phyloP scores from a whole-genome alignment of 2,329 filamentous ascomycete genomes.

The Colletotrichum chrysophilum region DNA sequence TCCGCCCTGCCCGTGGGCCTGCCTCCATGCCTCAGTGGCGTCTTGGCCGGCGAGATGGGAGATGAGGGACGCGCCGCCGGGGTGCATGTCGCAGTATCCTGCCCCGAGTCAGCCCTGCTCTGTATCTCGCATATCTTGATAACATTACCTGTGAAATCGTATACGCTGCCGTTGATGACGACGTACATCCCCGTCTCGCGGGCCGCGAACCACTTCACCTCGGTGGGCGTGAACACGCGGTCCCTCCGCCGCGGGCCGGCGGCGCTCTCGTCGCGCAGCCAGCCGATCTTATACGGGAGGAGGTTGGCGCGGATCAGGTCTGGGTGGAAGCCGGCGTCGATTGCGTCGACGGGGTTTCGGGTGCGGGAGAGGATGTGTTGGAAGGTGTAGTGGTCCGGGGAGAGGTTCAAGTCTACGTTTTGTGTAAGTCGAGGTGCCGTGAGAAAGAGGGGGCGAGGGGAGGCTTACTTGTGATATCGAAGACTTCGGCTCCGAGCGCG shows the following conservation, averaged over 20 bases:
- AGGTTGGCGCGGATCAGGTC: neutral
- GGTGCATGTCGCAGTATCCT: neutral
- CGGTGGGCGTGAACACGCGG: neutral
- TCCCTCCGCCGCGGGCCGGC: neutral
- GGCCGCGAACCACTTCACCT: neutral
- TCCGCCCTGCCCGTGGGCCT: neutral
- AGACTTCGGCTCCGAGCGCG: neutral
- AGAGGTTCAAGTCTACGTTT: neutral
- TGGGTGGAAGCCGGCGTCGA: neutral
- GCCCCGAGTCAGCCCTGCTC: neutral
- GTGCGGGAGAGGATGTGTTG: neutral
- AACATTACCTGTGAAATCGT: constrained; percentile 8
- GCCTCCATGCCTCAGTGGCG: neutral
- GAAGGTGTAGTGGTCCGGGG: neutral
- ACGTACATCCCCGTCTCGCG: neutral
- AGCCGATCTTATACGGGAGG: neutral
- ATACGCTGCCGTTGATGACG: neutral
- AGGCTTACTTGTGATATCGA: neutral
- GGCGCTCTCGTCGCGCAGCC: neutral
- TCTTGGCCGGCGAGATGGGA: neutral
- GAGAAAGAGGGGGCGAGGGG: neutral
- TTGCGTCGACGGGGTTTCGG: neutral
- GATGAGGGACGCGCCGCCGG: neutral
- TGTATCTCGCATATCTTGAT: rapidly evolving
- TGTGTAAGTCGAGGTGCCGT: neutral